Base-by-base conservation (phyloP, 2,329 filamentous ascomycete species). In the Fusarium hainanense region DNA sequence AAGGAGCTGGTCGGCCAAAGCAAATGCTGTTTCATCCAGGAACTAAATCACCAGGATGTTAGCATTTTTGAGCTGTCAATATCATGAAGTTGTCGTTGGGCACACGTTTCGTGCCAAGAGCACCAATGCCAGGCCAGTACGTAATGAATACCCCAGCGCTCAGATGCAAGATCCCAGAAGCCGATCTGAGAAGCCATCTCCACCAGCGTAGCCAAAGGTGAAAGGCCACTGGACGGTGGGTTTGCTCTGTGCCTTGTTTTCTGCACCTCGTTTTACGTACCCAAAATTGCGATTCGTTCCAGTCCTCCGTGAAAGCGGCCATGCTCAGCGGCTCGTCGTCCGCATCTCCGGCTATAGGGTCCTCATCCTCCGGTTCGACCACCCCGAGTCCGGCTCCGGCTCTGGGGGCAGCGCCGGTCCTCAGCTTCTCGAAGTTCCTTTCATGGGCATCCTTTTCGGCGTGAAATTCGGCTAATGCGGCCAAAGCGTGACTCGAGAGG, bases 231-330 rank as follows among this genome's bases (percentile, higher is more conserved):
- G 60, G 60, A 56, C 42, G 18, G 34, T 21, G 23, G 23, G 21
- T 12, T n/a, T 28, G 8, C 18, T 18, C 44, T 37, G 40, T 55
- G 34, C 40, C 40, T 47, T 66, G 51, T 49, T 57, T 58, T 47
- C n/a, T 49, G 34, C 54, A 49, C 11, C 25, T 37, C 21, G 32
- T 56, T 51, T 63, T 66, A 76, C 84, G 41, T 83, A 92, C 90
- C 92, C 93, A 96, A 75, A 96, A 96, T 79, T 95, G 92, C 66
- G 88, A 91, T 75, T 91, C 87, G 75, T 94, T 93, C 93, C 93
- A 96, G 78, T 95, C 90, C 79, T 95, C 93, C 2, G 85, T 84
- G 74, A 95, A 96, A 2, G 86, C 82, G 30, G 92, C 88, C 87
- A 95, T 95, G 18, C 81, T 83, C 57, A 87, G 66, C 41, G 78